Base-by-base conservation (phyloP, 768 basidiomycete genomes). In the Sutorius australiensis region DNA sequence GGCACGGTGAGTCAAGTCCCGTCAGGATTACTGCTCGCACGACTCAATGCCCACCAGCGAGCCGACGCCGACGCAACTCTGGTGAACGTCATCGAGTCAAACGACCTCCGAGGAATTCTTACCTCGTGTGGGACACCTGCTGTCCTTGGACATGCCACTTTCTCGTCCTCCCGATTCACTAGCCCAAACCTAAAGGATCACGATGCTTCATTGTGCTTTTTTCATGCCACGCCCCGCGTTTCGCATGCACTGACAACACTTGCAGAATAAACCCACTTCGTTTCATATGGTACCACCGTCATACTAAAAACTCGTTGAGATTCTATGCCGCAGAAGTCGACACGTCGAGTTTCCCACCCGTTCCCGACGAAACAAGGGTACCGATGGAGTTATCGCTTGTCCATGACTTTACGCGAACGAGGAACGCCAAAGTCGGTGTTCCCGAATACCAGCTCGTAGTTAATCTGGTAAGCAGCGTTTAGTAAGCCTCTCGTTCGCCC, bases 271-370 rank as follows among this genome's bases (percentile, higher is more conserved):
- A 31, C 14, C 60, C 69, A 13, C 44, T 62, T 60, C 55, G 64
- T 51, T 52, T 80, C 34, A 72, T 84, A 36, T 72, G 76, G 46
- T 89, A 86, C 62, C 65, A 68, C 41, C 77, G 80, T 12, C 84
- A 86, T 36, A 64, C 74, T n/a, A 67, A 73, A 16, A 66, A 70
- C 6, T 80, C 82, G 5, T 70, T 89, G 53, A 78, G 86, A n/a
- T 89, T 86, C 57, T 84, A 90, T 59, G 69, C 81, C 0, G 65
- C 87, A 19, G 72, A 77, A 45, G 65, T 70, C 5, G 62, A 74
- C 10, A 54, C 61, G 12, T 64, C 69, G 36, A 56, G 69, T 60
- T 31, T 36, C 12, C n/a, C 50, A 47, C 67, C 21, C 11, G 10
- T 48, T 12, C 64, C 39, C 41, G 33, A 50, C 48, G 60, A 54